phyloP scores from a whole-genome alignment of 805 yeast species.

The Yamadazyma endophytica region DNA sequence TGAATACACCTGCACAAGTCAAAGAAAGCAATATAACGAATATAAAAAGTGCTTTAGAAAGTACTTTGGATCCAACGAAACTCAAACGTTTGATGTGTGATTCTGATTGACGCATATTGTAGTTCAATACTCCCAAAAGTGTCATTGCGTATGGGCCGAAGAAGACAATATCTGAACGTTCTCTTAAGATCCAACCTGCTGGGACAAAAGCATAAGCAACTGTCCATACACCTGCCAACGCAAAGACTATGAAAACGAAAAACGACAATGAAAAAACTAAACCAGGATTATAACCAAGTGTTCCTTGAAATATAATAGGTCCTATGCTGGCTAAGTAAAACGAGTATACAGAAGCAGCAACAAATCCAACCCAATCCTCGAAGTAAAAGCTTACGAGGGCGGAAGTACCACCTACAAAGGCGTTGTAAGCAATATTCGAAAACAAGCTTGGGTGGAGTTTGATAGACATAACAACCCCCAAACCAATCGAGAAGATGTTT shows the following conservation, averaged over 20 bases:
- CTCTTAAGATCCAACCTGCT: constrained; percentile 83
- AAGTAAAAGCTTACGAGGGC: constrained; percentile 46
- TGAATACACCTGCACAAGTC: constrained; percentile 54
- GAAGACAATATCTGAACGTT: constrained; percentile 76
- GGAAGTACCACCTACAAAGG: constrained; percentile 44
- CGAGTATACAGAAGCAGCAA: constrained; percentile 64
- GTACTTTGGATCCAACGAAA: constrained; percentile 13
- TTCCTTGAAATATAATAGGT: constrained; percentile 57
- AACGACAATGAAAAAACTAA: constrained; percentile 47
- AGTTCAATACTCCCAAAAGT: constrained; percentile 48
- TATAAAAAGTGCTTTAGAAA: constrained; percentile 23
- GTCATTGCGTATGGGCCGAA: constrained; percentile 51
- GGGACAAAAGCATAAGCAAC: constrained; percentile 99
- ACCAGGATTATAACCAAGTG: constrained; percentile 54
- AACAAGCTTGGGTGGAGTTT: constrained; percentile 18
- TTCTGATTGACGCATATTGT: constrained; percentile 20
- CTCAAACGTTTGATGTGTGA: constrained; percentile 19
- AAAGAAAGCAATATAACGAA: constrained; percentile 45
- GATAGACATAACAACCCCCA: constrained; percentile 42
- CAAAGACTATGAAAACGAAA: constrained; percentile 47
- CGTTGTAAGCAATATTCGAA: constrained; percentile 27
- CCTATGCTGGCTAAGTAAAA: constrained; percentile 59
- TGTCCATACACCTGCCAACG: constrained; percentile 89
- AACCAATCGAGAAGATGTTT: constrained; percentile 53
- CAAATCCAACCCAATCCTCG: constrained; percentile 68